A percentile compares a stretch with the other conserved stretches of the same genome.
Conservation (phyloP, 352 stramenopile species). For the Phytophthora pini region DNA sequence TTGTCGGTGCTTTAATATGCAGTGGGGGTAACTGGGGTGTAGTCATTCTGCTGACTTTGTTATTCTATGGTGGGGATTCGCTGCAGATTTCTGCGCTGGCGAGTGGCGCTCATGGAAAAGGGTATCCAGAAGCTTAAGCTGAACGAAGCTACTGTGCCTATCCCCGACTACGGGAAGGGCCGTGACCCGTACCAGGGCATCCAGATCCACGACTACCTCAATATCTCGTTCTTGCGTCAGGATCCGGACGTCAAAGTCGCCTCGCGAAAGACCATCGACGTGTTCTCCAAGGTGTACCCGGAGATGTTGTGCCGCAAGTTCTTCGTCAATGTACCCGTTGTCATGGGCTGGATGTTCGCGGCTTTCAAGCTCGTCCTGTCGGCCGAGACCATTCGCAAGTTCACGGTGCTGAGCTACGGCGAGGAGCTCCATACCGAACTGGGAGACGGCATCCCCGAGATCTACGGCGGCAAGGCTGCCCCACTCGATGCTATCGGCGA, state of each 20-base stretch:
- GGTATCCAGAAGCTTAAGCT: conserved; percentile 39
- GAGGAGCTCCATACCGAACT: conserved; percentile 35
- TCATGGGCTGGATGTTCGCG: conserved; percentile 39
- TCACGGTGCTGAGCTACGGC: conserved; percentile 37
- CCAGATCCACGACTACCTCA: conserved; percentile 40
- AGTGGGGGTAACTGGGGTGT: neutral
- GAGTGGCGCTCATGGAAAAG: conserved; percentile 40
- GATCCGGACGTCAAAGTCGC: conserved; percentile 36
- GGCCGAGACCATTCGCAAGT: conserved; percentile 32
- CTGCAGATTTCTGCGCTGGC: conserved; percentile 33
- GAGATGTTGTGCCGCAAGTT: conserved; percentile 43
- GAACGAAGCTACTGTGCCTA: conserved; percentile 27
- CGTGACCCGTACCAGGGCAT: conserved; percentile 37
- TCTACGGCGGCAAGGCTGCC: conserved; percentile 32
- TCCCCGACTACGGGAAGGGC: conserved; percentile 34
- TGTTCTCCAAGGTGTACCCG: conserved; percentile 38
- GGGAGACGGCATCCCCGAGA: conserved; percentile 23
- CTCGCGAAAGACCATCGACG: conserved; percentile 34
- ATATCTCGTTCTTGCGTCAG: conserved; percentile 37
- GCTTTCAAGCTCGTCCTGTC: conserved; percentile 37
- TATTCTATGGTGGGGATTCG: conserved; percentile 1
- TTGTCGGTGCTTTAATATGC: neutral
- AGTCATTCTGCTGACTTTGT: conserved; percentile 6
- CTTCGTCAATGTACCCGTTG: conserved; percentile 34
- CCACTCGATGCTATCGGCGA: conserved; percentile 30